Conservation (phyloP, 805 yeast genomes). For the Monosporozyma servazzii region DNA sequence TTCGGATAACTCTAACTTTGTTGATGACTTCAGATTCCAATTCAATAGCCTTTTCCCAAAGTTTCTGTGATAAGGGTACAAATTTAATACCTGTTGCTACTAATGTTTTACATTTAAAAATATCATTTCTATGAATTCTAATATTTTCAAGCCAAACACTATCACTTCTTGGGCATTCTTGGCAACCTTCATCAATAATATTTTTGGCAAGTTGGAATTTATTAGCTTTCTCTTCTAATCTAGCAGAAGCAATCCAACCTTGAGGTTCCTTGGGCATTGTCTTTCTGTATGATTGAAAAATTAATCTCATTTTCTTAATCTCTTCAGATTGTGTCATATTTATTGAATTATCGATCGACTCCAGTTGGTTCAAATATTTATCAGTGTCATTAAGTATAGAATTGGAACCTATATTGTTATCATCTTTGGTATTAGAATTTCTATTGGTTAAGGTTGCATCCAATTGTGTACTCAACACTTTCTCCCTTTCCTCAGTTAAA, state of each 20-base stretch:
- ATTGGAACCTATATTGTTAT: conserved; percentile 13
- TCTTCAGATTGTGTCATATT: conserved; percentile 40
- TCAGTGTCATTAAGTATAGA: conserved; percentile 26
- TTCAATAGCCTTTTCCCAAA: conserved; percentile 69
- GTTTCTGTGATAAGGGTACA: conserved; percentile 44
- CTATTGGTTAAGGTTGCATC: conserved; percentile 30
- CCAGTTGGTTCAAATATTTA: conserved; percentile 37
- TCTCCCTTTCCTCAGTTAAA: conserved; percentile 56
- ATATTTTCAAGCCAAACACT: conserved; percentile 79
- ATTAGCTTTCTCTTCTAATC: conserved; percentile 60
- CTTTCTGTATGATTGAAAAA: conserved; percentile 59
- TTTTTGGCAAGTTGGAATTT: conserved; percentile 48
- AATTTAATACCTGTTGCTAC: conserved; percentile 56
- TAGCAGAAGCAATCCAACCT: conserved; percentile 82
- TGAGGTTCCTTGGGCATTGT: conserved; percentile 64
- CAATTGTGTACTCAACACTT: conserved; percentile 45
- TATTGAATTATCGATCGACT: conserved; percentile 2
- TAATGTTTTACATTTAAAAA: conserved; percentile 42
- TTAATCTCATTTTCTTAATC: conserved; percentile 44
- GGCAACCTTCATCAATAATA: conserved; percentile 68
- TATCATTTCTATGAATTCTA: conserved; percentile 42
- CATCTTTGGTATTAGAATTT: conserved; percentile 7
- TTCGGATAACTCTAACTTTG: conserved; percentile 52
- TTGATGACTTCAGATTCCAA: conserved; percentile 51
- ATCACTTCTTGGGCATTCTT: conserved; percentile 52